phyloP scores from a whole-genome alignment of 2,329 filamentous ascomycete genomes.

The Exophiala mesophila region DNA sequence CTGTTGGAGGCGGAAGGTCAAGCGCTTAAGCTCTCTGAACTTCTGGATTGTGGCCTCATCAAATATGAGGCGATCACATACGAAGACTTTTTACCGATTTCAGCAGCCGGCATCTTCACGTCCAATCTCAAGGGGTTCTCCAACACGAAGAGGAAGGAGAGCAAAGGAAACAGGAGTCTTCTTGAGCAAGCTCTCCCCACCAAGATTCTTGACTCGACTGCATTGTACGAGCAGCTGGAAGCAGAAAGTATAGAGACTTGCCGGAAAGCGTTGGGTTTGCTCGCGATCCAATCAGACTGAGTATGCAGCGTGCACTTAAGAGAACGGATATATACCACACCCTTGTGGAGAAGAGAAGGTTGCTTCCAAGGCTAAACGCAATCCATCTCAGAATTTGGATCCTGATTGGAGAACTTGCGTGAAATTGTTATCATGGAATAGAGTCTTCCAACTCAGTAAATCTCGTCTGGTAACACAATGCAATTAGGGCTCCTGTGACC shows the following conservation, averaged over 20 bases:
- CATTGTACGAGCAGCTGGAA: not conserved
- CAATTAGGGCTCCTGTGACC: too few species aligned
- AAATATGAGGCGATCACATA: conserved; percentile 45
- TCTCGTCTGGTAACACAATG: too few species aligned
- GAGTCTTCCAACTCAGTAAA: too few species aligned
- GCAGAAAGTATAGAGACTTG: not conserved
- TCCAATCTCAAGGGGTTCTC: conserved; percentile 36
- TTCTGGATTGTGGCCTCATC: conserved; percentile 34
- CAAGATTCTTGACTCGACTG: not conserved
- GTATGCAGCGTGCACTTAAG: too few species aligned
- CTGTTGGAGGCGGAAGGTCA: not conserved
- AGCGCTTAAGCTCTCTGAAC: conserved; percentile 25
- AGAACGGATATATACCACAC: too few species aligned
- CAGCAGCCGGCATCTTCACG: conserved; percentile 50
- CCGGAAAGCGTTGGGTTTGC: not conserved
- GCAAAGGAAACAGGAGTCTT: not conserved
- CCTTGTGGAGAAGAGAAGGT: too few species aligned
- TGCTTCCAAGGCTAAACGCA: too few species aligned
- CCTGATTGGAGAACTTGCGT: too few species aligned
- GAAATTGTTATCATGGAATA: too few species aligned
- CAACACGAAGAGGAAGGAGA: not conserved
- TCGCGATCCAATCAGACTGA: not conserved
- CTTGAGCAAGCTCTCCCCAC: not conserved
- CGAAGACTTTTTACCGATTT: conserved; percentile 52
- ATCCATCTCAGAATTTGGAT: too few species aligned